phyloP scores from a whole-genome alignment of 2,329 filamentous ascomycete species.

The Cercospora sojina region DNA sequence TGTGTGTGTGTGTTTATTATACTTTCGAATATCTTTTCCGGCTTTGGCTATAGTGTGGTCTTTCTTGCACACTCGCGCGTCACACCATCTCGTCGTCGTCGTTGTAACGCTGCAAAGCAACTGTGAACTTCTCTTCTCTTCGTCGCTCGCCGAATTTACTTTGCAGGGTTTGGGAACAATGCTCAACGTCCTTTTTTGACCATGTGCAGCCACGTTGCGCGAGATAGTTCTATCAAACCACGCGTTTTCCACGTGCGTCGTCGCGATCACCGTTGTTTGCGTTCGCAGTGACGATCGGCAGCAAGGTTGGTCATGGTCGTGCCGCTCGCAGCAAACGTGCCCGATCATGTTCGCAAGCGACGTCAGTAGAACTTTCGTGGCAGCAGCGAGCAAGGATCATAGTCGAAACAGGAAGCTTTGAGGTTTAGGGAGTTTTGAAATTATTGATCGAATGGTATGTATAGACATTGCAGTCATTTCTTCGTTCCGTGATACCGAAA shows the following conservation, averaged over 20 bases:
- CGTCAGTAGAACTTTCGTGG: neutral
- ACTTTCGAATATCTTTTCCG: neutral
- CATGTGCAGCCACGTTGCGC: neutral
- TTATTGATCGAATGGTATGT: neutral
- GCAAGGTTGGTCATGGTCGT: neutral
- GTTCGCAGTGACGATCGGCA: neutral
- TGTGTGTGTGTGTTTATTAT: too few species aligned
- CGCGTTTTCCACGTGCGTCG: neutral
- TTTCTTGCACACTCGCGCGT: neutral
- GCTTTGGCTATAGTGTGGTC: neutral
- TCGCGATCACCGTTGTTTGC: neutral
- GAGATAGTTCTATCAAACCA: neutral
- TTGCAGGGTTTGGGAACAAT: too few species aligned
- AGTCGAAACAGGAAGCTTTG: too few species aligned
- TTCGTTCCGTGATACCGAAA: neutral
- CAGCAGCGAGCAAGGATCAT: neutral
- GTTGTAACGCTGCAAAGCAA: neutral
- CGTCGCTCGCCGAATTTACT: neutral
- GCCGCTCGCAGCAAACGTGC: neutral
- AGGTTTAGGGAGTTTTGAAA: neutral
- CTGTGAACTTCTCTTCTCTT: neutral
- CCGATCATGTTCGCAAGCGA: neutral
- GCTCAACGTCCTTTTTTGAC: too few species aligned
- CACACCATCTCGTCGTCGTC: neutral
- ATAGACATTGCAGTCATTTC: neutral